Evolutionary conservation across 331 rosid genomes (phyloP).

Genomic region (Saraca asoca): DNA sequence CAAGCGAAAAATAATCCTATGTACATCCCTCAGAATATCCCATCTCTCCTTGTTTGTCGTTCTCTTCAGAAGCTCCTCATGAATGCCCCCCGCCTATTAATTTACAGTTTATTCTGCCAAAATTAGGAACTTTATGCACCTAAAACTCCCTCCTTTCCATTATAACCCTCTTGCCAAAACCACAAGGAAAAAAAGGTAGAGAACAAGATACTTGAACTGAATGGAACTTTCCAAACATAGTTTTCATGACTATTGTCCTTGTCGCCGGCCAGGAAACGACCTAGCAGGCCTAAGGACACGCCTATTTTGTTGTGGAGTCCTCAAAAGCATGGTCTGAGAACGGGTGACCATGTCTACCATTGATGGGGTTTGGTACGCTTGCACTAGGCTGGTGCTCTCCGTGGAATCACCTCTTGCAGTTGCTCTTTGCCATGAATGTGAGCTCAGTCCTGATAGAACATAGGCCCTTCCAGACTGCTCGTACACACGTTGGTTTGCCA

Average conservation of each 20-base stretch:
- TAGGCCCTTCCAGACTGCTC: slow-evolving; percentile 92
- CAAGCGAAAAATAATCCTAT: slow-evolving; percentile 19
- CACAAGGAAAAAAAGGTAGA: slow-evolving; percentile 8
- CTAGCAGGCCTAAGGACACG: slow-evolving; percentile 48
- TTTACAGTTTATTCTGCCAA: slow-evolving; percentile 59
- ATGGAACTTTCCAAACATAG: slow-evolving; percentile 28
- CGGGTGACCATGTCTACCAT: slow-evolving; percentile 86
- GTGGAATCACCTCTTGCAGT: slow-evolving; percentile 92
- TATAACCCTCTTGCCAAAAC: slow-evolving; percentile 42
- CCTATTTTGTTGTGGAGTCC: slow-evolving; percentile 44
- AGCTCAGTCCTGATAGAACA: slow-evolving; percentile 84
- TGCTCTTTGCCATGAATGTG: slow-evolving; percentile 96
- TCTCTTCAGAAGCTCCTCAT: too few relatives aligned
- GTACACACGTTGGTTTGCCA: slow-evolving; percentile 70
- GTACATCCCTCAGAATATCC: slow-evolving; percentile 47
- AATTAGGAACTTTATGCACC: slow-evolving; percentile 57
- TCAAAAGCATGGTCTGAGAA: slow-evolving; percentile 71
- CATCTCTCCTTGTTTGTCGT: too few relatives aligned
- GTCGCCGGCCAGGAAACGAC: slow-evolving; percentile 46
- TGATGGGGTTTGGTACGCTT: slow-evolving; percentile 80
- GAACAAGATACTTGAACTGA: slow-evolving; percentile 34
- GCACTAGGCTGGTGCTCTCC: slow-evolving; percentile 61
- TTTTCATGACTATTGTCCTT: slow-evolving; percentile 22
- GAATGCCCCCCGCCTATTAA: slow-evolving; percentile 35
- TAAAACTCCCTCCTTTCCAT: slow-evolving; percentile 47